A percentile compares a stretch with the other conserved stretches of the same genome.
These are phyloP conservation scores for Phalaenopsis hybrid DNA, from an alignment of 116 monocot genomes.

Conservation along the genomic window DNA sequence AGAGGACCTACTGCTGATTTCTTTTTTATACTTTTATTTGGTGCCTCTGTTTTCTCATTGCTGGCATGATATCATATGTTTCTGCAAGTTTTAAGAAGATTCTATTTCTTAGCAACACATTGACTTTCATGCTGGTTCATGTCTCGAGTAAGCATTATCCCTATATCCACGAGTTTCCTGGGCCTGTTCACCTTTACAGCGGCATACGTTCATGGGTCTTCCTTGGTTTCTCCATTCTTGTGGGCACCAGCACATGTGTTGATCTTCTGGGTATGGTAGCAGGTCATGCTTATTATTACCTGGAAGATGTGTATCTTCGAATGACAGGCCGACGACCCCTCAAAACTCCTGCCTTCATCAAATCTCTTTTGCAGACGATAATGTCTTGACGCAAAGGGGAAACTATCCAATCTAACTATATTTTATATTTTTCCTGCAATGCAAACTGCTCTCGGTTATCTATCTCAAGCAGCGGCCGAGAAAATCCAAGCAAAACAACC, in stretches of 20 bases:
- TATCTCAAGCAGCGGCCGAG: neutral
- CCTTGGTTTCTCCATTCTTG: slow-evolving; percentile 79
- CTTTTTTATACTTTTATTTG: slow-evolving; percentile 98
- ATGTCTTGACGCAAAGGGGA: neutral
- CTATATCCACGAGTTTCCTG: slow-evolving; percentile 82
- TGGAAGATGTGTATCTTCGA: slow-evolving; percentile 15
- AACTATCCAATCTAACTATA: neutral
- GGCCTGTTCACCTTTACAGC: slow-evolving; percentile 97
- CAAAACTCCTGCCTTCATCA: slow-evolving; percentile 14
- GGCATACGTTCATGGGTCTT: slow-evolving; percentile 86
- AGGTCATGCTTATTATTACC: slow-evolving; percentile 14
- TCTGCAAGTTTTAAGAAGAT: slow-evolving; percentile 81
- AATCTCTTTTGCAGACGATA: slow-evolving; percentile 11
- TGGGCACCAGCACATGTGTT: slow-evolving; percentile 89
- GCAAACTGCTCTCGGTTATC: slow-evolving; percentile 12
- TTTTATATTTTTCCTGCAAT: neutral
- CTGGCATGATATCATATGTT: slow-evolving; percentile 88
- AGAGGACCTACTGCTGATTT: slow-evolving; percentile 96
- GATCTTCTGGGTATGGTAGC: slow-evolving; percentile 55
- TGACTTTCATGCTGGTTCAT: slow-evolving; percentile 99
- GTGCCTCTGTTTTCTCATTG: slow-evolving; percentile 48
- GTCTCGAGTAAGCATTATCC: slow-evolving; percentile 99
- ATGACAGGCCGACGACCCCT: slow-evolving; percentile 13
- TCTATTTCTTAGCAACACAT: slow-evolving; percentile 91
- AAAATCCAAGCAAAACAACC: neutral